Evolutionary conservation across 1,284 basidiomycete species (phyloP).

Genomic region (Rhodotorula sp.): DNA sequence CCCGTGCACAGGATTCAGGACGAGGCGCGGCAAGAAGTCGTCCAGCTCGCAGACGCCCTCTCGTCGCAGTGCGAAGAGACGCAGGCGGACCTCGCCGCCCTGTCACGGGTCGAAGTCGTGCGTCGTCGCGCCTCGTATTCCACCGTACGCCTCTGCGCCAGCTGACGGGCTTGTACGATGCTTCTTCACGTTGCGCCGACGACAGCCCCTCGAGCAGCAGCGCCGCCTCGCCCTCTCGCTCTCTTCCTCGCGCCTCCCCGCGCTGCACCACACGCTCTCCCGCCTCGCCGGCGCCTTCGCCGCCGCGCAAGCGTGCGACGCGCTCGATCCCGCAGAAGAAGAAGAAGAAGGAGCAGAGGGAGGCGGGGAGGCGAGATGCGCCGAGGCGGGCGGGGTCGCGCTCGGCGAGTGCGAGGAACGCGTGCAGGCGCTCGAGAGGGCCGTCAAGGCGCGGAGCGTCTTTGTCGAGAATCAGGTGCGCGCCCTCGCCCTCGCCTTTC

Average conservation of each 20-base stretch:
- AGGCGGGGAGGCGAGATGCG: no score
- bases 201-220: slow-evolving; percentile 11
- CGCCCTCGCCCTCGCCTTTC: not conserved
- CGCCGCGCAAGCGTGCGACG: slow-evolving; percentile 75
- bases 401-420: slow-evolving; percentile 93
- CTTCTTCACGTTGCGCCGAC: no score
- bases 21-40: no score
- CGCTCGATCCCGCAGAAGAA: not conserved
- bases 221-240: not conserved
- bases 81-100: no score
- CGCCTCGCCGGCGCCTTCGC: not conserved
- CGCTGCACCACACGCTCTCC: slow-evolving; percentile 5
- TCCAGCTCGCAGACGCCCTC: no score
- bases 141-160: not conserved
- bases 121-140: not conserved
- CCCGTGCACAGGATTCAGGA: no score
- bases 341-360: no score
- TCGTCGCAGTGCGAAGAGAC: no score
- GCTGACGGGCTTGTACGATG: no score
- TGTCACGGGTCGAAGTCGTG: no score
- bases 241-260: not conserved
- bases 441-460: slow-evolving; percentile 81
- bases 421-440: slow-evolving; percentile 76
- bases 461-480: slow-evolving; percentile 93
- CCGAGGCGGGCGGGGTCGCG: slow-evolving; percentile 51